These are phyloP conservation scores for Yamagishiella unicocca DNA, from an alignment of 139 green algal species.

Conservation along the genomic window DNA sequence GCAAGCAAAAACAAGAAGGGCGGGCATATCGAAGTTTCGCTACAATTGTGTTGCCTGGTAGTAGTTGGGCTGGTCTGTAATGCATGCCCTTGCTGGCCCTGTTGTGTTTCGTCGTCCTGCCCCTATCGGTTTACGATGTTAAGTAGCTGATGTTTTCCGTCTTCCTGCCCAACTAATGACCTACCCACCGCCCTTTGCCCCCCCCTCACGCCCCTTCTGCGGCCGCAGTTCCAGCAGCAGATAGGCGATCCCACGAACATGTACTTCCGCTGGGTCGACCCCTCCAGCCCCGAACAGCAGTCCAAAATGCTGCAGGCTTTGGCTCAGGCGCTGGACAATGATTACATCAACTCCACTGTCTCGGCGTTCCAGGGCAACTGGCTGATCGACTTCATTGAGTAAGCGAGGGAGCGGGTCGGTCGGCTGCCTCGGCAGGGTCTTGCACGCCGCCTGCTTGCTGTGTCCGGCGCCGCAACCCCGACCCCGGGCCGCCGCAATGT, in stretches of 20 bases:
- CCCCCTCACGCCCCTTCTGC: not conserved
- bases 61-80: no score
- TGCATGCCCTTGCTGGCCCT: no score
- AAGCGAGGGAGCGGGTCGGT: not conserved
- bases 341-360: constrained; percentile 50
- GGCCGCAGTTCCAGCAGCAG: constrained; percentile 48
- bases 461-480: no score
- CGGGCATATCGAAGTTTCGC: not conserved
- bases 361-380: constrained; percentile 52
- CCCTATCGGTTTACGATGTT: not conserved
- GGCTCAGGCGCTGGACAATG: constrained; percentile 2
- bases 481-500: not conserved
- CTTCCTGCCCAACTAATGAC: not conserved
- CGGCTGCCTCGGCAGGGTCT: no score
- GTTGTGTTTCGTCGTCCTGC: not conserved
- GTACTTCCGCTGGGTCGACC: constrained; percentile 56
- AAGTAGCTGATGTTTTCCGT: not conserved
- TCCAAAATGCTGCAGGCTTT: constrained; percentile 45
- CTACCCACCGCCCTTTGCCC: not conserved
- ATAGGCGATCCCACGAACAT: constrained; percentile 36
- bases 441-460: no score
- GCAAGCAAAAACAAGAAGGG: not conserved
- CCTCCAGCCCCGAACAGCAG: constrained; percentile 31
- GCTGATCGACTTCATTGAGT: constrained; percentile 49
- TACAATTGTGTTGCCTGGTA: no score